Percentiles rank a stretch among this genome's conserved stretches.
These are phyloP conservation scores for Leccinum aurantiacum DNA, from an alignment of 768 basidiomycete genomes.

Conservation along the genomic window DNA sequence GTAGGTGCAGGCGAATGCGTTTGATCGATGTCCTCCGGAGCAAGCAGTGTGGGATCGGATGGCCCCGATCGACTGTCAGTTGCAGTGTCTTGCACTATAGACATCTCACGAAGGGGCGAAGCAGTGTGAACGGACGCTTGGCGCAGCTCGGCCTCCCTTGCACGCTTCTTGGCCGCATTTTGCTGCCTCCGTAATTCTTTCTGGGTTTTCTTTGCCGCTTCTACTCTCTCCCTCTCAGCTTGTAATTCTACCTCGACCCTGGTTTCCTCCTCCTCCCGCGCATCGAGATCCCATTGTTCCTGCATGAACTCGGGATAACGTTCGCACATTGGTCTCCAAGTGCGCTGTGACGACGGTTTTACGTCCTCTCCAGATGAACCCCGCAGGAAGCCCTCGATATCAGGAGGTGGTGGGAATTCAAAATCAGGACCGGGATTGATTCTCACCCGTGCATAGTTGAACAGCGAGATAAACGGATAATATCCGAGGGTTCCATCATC, in stretches of 20 bases:
- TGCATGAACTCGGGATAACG: slow-evolving; percentile 82
- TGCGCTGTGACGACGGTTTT: slow-evolving; percentile 34
- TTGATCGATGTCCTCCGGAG: slow-evolving; percentile 34
- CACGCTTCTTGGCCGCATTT: slow-evolving; percentile 51
- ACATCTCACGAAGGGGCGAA: slow-evolving; percentile 29
- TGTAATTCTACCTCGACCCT: slow-evolving; percentile 42
- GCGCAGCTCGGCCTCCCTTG: slow-evolving; percentile 38
- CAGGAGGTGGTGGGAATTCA: slow-evolving; percentile 72
- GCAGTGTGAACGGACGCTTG: slow-evolving; percentile 25
- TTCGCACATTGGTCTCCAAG: slow-evolving; percentile 80
- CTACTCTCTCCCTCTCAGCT: slow-evolving; percentile 46
- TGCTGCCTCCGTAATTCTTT: slow-evolving; percentile 51
- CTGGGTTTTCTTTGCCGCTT: slow-evolving; percentile 38
- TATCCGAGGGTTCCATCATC: slow-evolving; percentile 96
- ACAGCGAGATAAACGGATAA: slow-evolving; percentile 92
- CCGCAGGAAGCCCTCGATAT: slow-evolving; percentile 66
- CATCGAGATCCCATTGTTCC: slow-evolving; percentile 79
- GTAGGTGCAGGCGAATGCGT: slow-evolving; percentile 53
- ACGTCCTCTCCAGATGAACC: slow-evolving; percentile 34
- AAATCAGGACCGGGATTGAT: slow-evolving; percentile 92
- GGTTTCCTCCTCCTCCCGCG: slow-evolving; percentile 72
- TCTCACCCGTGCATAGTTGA: slow-evolving; percentile 81
- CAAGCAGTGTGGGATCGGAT: slow-evolving; percentile 22
- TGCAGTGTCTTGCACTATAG: slow-evolving; percentile 30
- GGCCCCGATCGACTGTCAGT: slow-evolving; percentile 31